These are phyloP conservation scores for Scedosporium aurantiacum DNA, from an alignment of 2,329 filamentous ascomycete genomes.

Conservation along the genomic window DNA sequence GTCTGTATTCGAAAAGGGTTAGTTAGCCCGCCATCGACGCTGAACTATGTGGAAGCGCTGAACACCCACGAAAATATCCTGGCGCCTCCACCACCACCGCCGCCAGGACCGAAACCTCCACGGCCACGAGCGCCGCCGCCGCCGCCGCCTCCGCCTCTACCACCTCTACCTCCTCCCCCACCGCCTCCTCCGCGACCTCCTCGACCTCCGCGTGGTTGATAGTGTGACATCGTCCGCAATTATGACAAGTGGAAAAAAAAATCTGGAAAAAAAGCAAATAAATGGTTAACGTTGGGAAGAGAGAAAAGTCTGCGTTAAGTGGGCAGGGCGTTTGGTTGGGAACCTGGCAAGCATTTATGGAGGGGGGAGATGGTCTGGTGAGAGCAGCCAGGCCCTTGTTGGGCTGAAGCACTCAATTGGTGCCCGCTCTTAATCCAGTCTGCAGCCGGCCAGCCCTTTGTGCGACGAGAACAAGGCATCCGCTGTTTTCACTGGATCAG, in stretches of 20 bases:
- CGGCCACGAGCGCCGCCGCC: conserved; percentile 19
- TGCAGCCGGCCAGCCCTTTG: too few relatives aligned
- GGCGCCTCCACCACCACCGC: conserved; percentile 17
- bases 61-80: conserved; percentile 18
- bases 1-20: conserved; percentile 17
- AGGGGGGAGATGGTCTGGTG: too few relatives aligned
- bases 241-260: neutral
- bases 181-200: conserved; percentile 6
- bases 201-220: neutral
- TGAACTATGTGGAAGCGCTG: conserved; percentile 8
- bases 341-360: too few relatives aligned
- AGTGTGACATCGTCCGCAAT: neutral
- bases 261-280: neutral
- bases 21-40: neutral
- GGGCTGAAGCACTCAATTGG: too few relatives aligned
- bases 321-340: too few relatives aligned
- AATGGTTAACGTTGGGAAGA: too few relatives aligned
- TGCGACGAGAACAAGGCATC: too few relatives aligned
- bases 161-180: conserved; percentile 14
- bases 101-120: conserved; percentile 9
- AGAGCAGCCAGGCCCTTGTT: too few relatives aligned
- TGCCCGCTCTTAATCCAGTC: too few relatives aligned
- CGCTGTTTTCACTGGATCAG: too few relatives aligned
- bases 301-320: too few relatives aligned
- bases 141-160: conserved; percentile 18